Evolutionary conservation across 768 basidiomycete species (phyloP), one percentile per base, ranked within the genome.

Genomic region (Mycena latifolia): DNA sequence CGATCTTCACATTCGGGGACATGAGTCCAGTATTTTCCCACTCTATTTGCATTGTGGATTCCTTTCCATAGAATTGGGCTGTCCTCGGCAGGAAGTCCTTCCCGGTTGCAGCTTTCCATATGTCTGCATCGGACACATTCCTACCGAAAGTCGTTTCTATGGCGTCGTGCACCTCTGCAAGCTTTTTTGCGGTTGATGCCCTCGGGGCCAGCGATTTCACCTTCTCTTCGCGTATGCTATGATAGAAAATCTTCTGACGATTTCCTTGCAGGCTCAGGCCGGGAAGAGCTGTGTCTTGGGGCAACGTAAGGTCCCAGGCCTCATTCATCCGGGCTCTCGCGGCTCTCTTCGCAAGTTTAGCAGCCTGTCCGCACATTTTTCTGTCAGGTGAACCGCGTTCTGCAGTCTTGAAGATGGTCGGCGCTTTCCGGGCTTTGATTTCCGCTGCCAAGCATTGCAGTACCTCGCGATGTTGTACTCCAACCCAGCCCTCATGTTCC

Each of bases 241-340:
- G 39, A n/a, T 41, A 48, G 47, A 54, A 54, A 10, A 9, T 5
- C 2, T 27, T 24, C 22, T 54, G 53, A 39, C 53, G 53, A 10
- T 54, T 54, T 15, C 24, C 24, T 41, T 54, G 53, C 5, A 54
- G 37, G 35, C 37, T 54, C 11, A 54, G 15, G 17, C 50, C 50
- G 28, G 28, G 50, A 17, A 51, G 29, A 7, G 28, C 17, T 24
- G 17, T 54, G 4, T 27, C 24, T 20, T 9, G 37, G 0, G 53
- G 53, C 24, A 54, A 12, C 1, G 53, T 39, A 2, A 54, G 24
- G 17, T 18, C 28, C 50, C 50, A 51, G 9, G 2, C 17, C 28
- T 29, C 50, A 17, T 15, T 6, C 4, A 14, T 31, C 18, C 5
- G 28, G 3, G 50, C 28, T 11, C 28, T 51, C 28, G 50, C 50